Conservation (phyloP, 768 basidiomycete genomes). For the Auricularia heimuer region DNA sequence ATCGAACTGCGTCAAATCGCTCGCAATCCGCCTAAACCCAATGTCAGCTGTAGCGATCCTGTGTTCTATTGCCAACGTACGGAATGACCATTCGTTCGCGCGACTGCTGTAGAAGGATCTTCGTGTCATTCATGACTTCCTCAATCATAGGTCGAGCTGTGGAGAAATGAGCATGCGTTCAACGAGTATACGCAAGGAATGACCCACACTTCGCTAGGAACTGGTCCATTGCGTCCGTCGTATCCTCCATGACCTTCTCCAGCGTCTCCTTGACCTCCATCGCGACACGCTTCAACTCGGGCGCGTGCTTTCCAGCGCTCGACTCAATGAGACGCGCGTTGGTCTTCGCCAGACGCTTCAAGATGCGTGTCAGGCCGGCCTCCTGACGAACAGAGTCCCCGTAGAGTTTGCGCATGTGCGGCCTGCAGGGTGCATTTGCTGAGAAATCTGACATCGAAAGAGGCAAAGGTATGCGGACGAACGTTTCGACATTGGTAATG, state of each 20-base stretch:
- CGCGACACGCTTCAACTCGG: conserved; percentile 74
- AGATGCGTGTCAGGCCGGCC: conserved; percentile 96
- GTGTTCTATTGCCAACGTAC: conserved; percentile 35
- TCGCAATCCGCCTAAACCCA: conserved; percentile 61
- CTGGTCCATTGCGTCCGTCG: conserved; percentile 86
- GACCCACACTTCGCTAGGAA: conserved; percentile 80
- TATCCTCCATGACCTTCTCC: conserved; percentile 92
- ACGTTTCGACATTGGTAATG: conserved; percentile 87
- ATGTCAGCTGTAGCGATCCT: neutral
- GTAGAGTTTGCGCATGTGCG: conserved; percentile 97
- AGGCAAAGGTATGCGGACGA: conserved; percentile 20
- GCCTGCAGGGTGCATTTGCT: conserved; percentile 36
- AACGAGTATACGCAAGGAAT: too few species aligned
- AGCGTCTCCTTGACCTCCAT: conserved; percentile 89
- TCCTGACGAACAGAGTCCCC: conserved; percentile 90
- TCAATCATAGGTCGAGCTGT: conserved; percentile 80
- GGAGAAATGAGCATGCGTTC: neutral
- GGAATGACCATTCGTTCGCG: conserved; percentile 86
- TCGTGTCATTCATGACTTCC: conserved; percentile 89
- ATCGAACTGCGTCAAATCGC: conserved; percentile 72
- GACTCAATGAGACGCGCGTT: conserved; percentile 69
- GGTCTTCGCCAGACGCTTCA: conserved; percentile 83
- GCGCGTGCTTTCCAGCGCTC: conserved; percentile 70
- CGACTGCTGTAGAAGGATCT: conserved; percentile 81
- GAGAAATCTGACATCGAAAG: neutral